A percentile compares a stretch with the other conserved stretches of the same genome.
These are phyloP conservation scores for Tetrahymena thermophila DNA, from an alignment of 73 alveolate species.

Conservation along the genomic window DNA sequence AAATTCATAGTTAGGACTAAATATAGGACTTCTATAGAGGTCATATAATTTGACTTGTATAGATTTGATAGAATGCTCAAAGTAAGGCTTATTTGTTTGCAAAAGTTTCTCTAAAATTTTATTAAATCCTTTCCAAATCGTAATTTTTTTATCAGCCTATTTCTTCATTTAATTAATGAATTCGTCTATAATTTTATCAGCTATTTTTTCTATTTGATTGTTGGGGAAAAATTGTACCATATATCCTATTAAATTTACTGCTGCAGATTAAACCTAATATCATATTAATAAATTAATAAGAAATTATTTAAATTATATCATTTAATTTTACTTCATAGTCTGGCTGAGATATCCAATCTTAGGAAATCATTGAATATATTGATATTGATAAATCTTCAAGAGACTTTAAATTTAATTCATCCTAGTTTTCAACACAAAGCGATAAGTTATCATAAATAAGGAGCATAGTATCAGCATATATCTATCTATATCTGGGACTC, in stretches of 20 bases:
- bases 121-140: constrained; percentile 35
- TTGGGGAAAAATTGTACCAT: constrained; percentile 22
- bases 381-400: constrained; percentile 15
- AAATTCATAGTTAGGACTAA: constrained; percentile 36
- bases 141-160: constrained; percentile 4
- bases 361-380: constrained; percentile 10
- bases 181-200: constrained; percentile 5
- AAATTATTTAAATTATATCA: neutral
- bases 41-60: constrained; percentile 27
- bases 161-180: constrained; percentile 10
- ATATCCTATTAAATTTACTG: constrained; percentile 17
- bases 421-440: constrained; percentile 17
- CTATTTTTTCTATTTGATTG: constrained; percentile 10
- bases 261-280: neutral
- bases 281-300: neutral
- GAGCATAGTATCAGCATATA: neutral
- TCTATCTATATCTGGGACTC: neutral
- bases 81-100: neutral
- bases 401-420: constrained; percentile 3
- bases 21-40: constrained; percentile 17
- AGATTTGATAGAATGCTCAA: constrained; percentile 14
- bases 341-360: constrained; percentile 24
- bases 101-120: constrained; percentile 31
- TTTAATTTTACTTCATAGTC: neutral
- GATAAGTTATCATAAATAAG: neutral